A percentile compares a stretch with the other conserved stretches of the same genome.
phyloP scores from a whole-genome alignment of 805 yeast species.

The Blastobotrys mokoenaii region DNA sequence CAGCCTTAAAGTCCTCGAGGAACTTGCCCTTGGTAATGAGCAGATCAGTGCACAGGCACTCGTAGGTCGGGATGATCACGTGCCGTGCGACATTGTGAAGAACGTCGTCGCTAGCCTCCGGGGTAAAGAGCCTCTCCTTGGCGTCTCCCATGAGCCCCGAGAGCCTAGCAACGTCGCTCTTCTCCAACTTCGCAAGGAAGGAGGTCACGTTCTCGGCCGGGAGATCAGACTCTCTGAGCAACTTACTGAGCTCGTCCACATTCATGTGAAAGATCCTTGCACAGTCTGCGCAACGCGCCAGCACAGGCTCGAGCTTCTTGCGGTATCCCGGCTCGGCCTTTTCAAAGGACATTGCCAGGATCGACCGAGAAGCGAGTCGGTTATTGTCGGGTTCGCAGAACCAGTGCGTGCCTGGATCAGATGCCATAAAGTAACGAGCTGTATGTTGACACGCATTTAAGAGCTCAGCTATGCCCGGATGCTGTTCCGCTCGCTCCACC shows the following conservation, averaged over 20 bases:
- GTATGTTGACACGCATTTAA: not conserved
- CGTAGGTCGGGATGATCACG: slow-evolving; percentile 5
- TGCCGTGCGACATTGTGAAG: not conserved
- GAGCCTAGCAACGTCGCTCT: not conserved
- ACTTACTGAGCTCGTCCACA: slow-evolving; percentile 3
- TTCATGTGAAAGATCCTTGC: slow-evolving; percentile 9
- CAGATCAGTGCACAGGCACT: slow-evolving; percentile 1
- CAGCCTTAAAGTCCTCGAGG: not conserved
- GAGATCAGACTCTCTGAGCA: slow-evolving; percentile 1
- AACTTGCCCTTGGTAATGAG: not conserved
- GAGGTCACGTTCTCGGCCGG: not conserved
- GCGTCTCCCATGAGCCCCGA: not conserved
- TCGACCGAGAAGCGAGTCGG: not conserved
- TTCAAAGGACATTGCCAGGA: slow-evolving; percentile 6
- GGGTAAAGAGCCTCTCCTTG: not conserved
- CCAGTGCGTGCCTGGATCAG: slow-evolving; percentile 8
- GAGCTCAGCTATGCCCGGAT: not conserved
- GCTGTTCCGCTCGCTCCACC: not conserved
- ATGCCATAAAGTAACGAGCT: not conserved
- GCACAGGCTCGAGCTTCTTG: not conserved
- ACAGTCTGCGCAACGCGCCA: slow-evolving; percentile 12
- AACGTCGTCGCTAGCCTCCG: not conserved
- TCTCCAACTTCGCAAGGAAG: not conserved
- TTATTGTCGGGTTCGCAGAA: slow-evolving; percentile 7
- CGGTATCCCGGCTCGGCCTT: slow-evolving; percentile 2